Base-by-base conservation (phyloP, 371 early-diverging fungal genomes). In the Lichtheimia hyalospora region DNA sequence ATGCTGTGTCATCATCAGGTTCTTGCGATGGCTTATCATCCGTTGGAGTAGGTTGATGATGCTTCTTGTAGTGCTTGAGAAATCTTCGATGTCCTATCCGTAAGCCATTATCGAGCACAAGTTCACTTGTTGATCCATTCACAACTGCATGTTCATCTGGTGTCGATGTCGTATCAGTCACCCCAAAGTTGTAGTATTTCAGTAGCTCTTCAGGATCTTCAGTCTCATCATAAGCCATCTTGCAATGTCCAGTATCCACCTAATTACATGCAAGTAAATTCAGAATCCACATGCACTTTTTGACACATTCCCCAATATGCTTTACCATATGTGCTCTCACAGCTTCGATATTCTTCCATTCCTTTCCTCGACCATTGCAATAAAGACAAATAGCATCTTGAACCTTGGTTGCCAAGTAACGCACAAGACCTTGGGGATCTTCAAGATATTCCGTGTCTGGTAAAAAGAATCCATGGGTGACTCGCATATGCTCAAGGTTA, bases 391-490 rank as follows among this genome's bases (percentile, higher is more conserved):
- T 84, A 61, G 87, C 92, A 14, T 94, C 86, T 3, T 90, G 76
- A 61, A 99, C 77, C 74, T 97, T 98, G 67, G 94, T 94, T 12
- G 89, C 93, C 27, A 99, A 78, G 68, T 95, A 97, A 57, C 75
- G 71, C 57, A 99, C 77, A 65, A 99, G 74, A 2, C 97, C 98
- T 21, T 83, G 81, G 21, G 94, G 64, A 61, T 97, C 95, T 5
- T 85, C 87, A 25, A 98, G 69, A 64, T 90, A 96, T 72, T 97
- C 98, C 21, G 90, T 74, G 73, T 98, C 96, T 6, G 99, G 99
- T 59, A 99, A 87, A 69, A 96, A 99, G 81, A 99, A 93, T 54
- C 90, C 88, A 77, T 99, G 99, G 5, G 68, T 76, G 44, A 72
- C 65, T 14, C 85, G 79, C 99, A 99, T 99, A 74, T 99, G 99